Base-by-base conservation (phyloP, 2,329 filamentous ascomycete species). In the Emergomyces orientalis region DNA sequence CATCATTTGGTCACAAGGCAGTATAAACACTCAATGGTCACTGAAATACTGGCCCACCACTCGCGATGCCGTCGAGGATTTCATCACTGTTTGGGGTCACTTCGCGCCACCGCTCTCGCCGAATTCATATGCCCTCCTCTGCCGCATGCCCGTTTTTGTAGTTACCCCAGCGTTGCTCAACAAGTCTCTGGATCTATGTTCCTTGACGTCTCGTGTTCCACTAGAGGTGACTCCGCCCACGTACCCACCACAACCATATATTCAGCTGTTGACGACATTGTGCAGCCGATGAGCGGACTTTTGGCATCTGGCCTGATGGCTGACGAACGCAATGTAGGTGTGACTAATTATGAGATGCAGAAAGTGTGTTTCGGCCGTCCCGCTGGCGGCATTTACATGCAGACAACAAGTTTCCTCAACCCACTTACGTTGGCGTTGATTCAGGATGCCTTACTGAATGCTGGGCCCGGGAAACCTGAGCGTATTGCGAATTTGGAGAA, bases 31-130 rank as follows among this genome's bases (percentile, higher is more conserved):
- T 0, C 83, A 86, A 69, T 85, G 83, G 84, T 81, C 79, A 0
- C 73, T 83, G 65, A 84, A 84, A 65, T 84, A 83, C 73, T 85
- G 80, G 80, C 81, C 81, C 0, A 81, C 78, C 0, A 81, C 79
- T 1, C 76, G 78, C 3, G 65, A 65, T 2, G 71, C 73, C 0
- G 76, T 80, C 1, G 74, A 74, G n/a, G 79, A 85, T 68, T 79
- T 82, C 69, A 75, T 86, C 49, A 76, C 79, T 54, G 74, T 84
- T 56, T 80, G 78, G 11, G 76, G 82, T 1, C 82, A 84, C 67
- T 85, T 82, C 76, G 78, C 61, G 82, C 81, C 55, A 82, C 80
- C 0, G 59, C 75, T 1, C 62, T 77, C 1, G 76, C 75, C 22
- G 72, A 76, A 55, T 58, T 75, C 3, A 56, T 74, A 19, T 73